Evolutionary conservation across 2,329 filamentous ascomycete genomes (phyloP), one percentile per base, ranked within the genome.

Genomic region (Didymosphaeria variabile): DNA sequence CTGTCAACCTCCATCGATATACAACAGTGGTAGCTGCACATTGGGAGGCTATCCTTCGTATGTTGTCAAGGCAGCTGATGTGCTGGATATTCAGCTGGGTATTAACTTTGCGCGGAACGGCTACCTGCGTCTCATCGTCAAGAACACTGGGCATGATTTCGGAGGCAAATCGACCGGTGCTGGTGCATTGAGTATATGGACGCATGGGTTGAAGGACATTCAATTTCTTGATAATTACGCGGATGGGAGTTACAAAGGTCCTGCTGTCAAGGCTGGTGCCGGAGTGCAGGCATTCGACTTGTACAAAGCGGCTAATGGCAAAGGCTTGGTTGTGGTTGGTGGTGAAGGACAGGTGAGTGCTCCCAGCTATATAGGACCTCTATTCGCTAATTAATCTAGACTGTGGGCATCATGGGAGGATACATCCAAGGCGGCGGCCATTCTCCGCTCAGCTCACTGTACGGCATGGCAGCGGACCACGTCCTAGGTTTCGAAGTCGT

Each of bases 341-440:
- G 68, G 69, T 1, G 64, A 69, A 57, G 67, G 69, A 40, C 66
- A 68, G 61, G 68, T 68, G 64, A 49, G 58, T 34, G 12, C 19
- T 17, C 8, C 9, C 17, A 12, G 45, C 17, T 29, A 9, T 15
- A 8, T 1, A 4, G 6, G 38, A 7, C n/a, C 21, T 3, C 15
- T 21, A 23, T 19, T 7, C 21, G 42, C 42, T 45, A 45, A 45
- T 45, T 7, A 26, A 26, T 5, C 21, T 34, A 72, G 69, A 83
- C 80, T 5, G 83, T 88, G 10, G 85, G 85, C 15, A 74, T 84
- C 63, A 80, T 67, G 60, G 72, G 72, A 15, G 71, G 78, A 5
- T 80, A 74, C 63, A 72, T 76, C 29, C 71, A 69, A 26, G 84
- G 83, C 8, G 86, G 84, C 29, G 86, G 86, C 0, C 84, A 87